Percentiles rank a stretch among this genome's conserved stretches.
These are phyloP conservation scores for Chlamydomonas applanata DNA, from an alignment of 139 green algal species.

Conservation along the genomic window DNA sequence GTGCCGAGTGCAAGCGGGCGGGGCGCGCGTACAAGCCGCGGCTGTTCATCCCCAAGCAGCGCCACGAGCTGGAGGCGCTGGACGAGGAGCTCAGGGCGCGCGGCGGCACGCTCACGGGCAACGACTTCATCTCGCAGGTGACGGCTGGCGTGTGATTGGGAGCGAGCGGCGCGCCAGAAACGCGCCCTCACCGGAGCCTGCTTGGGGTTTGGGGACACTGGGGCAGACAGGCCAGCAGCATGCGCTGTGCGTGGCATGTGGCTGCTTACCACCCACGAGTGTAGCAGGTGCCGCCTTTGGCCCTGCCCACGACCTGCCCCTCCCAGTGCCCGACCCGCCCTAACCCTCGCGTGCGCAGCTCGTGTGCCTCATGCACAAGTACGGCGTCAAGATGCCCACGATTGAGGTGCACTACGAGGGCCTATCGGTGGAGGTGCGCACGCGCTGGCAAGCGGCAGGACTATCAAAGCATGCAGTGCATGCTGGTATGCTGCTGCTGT, in stretches of 20 bases:
- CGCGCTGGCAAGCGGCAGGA: neutral
- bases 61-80: constrained; percentile 14
- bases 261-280: too few relatives aligned
- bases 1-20: neutral
- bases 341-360: neutral
- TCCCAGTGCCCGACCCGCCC: too few relatives aligned
- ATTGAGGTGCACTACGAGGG: constrained; percentile 10
- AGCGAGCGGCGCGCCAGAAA: too few relatives aligned
- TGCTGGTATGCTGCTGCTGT: too few relatives aligned
- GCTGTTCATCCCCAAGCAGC: neutral
- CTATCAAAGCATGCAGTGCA: too few relatives aligned
- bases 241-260: too few relatives aligned
- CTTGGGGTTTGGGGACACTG: neutral
- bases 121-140: neutral
- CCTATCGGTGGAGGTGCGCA: neutral
- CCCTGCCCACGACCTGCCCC: neutral
- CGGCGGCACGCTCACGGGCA: neutral
- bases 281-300: neutral
- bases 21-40: neutral
- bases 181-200: too few relatives aligned
- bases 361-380: neutral
- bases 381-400: constrained; percentile 7
- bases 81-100: constrained; percentile 6
- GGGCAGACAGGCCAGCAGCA: too few relatives aligned
- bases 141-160: neutral